Conservation (phyloP, 345 rosid genomes). For the Sonneratia alba region DNA sequence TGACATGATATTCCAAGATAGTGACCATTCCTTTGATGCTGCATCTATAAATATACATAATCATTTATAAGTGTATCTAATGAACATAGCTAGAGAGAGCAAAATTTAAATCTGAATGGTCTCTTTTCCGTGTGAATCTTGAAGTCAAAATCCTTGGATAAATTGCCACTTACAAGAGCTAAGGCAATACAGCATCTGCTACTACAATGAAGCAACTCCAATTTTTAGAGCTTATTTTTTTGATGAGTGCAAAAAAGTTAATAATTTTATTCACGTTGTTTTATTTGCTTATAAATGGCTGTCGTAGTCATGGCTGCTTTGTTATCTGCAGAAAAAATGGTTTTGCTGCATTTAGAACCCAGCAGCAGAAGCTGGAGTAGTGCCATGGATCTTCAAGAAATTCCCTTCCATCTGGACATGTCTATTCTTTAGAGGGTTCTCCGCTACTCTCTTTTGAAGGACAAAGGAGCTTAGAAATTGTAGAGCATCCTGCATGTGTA, state of each 20-base stretch:
- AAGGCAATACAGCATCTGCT: background rate
- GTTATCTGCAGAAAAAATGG: conserved; percentile 67
- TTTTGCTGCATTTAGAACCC: conserved; percentile 79
- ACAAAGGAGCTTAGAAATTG: background rate
- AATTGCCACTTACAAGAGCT: background rate
- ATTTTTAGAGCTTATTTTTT: background rate
- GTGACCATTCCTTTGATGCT: background rate
- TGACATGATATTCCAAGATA: background rate
- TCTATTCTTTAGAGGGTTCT: conserved; percentile 25
- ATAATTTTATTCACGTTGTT: no score
- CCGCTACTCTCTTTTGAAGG: conserved; percentile 19
- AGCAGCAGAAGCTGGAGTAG: conserved; percentile 37
- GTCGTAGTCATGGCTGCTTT: conserved; percentile 8
- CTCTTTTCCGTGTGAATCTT: no score
- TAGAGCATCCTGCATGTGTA: background rate
- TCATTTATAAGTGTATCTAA: no score
- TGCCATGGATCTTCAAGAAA: conserved; percentile 11
- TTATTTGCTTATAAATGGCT: background rate
- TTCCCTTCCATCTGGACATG: conserved; percentile 19
- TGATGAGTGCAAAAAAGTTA: no score
- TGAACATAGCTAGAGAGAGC: no score
- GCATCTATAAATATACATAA: background rate
- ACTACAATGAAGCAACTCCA: background rate
- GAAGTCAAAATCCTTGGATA: background rate
- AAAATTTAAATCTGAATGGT: no score